These are phyloP conservation scores for Gigaspora rosea DNA, from an alignment of 192 early-diverging fungal species.

Conservation along the genomic window DNA sequence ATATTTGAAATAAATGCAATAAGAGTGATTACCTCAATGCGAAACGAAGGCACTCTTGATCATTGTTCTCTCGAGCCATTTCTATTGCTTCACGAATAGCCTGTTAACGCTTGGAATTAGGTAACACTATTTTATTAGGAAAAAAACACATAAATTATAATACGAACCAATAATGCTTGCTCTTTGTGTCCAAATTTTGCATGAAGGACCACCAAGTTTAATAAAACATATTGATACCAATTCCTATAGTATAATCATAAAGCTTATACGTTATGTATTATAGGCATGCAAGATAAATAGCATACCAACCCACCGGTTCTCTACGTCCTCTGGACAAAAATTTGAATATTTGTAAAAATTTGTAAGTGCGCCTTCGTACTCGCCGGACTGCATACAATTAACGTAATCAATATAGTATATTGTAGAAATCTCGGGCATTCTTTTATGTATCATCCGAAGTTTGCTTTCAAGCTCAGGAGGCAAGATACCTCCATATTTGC, in stretches of 20 bases:
- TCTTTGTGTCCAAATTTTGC: conserved; percentile 46
- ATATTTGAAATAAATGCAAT: background rate
- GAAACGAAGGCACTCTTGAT: conserved; percentile 48
- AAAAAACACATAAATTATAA: background rate
- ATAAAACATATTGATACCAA: conserved; percentile 47
- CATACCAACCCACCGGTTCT: conserved; percentile 10
- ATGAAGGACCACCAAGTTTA: conserved; percentile 48
- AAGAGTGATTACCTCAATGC: conserved; percentile 41
- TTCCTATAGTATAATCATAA: background rate
- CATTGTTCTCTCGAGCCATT: conserved; percentile 44
- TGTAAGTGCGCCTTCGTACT: conserved; percentile 26
- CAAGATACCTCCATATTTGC: conserved; percentile 29
- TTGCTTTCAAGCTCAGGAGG: conserved; percentile 20
- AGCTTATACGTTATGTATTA: background rate
- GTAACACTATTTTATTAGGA: background rate
- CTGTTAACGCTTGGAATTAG: conserved; percentile 27
- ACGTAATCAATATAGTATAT: conserved; percentile 33
- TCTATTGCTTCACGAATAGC: conserved; percentile 45
- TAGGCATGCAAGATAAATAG: background rate
- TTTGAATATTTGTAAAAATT: conserved; percentile 35
- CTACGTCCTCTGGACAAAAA: conserved; percentile 23
- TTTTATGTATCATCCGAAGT: conserved; percentile 21
- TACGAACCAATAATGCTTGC: conserved; percentile 42
- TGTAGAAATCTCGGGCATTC: conserved; percentile 26
- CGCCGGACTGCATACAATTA: conserved; percentile 29